phyloP scores from a whole-genome alignment of 2,329 filamentous ascomycete species.

The Lachnellula occidentalis region DNA sequence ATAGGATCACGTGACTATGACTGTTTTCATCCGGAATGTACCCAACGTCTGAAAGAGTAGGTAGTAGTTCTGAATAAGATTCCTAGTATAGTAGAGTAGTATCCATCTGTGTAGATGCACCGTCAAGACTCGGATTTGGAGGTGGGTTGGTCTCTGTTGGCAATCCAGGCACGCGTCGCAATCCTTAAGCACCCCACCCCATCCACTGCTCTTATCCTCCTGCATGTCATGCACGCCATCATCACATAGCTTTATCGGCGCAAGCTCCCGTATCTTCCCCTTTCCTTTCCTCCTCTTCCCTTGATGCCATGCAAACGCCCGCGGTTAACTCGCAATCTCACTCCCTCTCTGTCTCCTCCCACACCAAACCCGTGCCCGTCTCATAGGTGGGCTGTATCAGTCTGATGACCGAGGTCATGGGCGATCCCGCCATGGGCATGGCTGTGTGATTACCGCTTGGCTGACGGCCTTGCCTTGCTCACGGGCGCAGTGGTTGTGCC shows the following conservation, averaged over 20 bases:
- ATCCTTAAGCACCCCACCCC: background rate
- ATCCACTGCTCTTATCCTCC: background rate
- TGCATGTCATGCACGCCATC: background rate
- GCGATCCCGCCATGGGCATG: background rate
- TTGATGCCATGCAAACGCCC: background rate
- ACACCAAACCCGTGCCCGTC: background rate
- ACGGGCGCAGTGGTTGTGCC: background rate
- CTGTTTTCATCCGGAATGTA: background rate
- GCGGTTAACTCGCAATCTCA: background rate
- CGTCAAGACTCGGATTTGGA: background rate
- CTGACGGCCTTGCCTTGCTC: background rate
- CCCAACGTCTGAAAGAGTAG: background rate
- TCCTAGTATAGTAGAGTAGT: background rate
- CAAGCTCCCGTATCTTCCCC: background rate
- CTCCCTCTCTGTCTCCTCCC: background rate
- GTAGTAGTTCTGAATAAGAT: background rate
- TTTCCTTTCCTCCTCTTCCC: background rate
- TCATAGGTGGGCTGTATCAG: background rate
- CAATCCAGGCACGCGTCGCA: background rate
- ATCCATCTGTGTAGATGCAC: background rate
- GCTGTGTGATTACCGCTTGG: background rate
- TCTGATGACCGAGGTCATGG: background rate
- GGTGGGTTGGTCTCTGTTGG: background rate
- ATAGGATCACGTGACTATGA: background rate
- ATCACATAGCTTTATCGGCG: background rate